These are phyloP conservation scores for Psilocybe azurescens DNA, from an alignment of 768 basidiomycete genomes.

Conservation along the genomic window DNA sequence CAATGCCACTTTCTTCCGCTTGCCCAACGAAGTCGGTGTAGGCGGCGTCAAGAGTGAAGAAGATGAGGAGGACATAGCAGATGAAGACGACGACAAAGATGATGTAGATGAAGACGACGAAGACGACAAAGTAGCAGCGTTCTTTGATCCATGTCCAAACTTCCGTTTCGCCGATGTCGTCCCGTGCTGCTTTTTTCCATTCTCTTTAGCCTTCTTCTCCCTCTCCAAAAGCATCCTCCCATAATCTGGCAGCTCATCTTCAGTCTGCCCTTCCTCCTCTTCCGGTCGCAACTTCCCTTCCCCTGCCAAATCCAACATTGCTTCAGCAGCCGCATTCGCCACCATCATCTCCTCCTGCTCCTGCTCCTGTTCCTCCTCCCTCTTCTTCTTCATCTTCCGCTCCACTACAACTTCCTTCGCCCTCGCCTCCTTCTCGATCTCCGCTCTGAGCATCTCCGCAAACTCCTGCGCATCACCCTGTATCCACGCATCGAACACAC, in stretches of 20 bases:
- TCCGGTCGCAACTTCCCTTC: background rate
- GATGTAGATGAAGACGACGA: background rate
- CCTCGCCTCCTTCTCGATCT: constrained; percentile 64
- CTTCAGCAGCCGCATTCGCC: background rate
- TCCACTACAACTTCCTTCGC: constrained; percentile 32
- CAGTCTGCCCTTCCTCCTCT: background rate
- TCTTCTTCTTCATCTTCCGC: background rate
- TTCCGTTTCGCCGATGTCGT: constrained; percentile 15
- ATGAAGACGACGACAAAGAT: background rate
- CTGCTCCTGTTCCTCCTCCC: background rate
- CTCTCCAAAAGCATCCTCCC: background rate
- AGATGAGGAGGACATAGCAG: background rate
- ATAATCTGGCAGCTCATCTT: background rate
- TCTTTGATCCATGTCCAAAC: background rate
- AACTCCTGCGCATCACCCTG: constrained; percentile 89
- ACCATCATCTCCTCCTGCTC: no score
- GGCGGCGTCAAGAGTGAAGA: background rate
- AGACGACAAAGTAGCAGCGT: background rate
- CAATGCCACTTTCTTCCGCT: constrained; percentile 7
- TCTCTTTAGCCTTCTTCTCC: background rate
- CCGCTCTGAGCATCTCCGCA: constrained; percentile 61
- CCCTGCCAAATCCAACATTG: constrained; percentile 22
- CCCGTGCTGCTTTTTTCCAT: constrained; percentile 1
- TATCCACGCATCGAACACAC: constrained; percentile 89
- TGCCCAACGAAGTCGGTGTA: background rate